Conservation (phyloP, 2,329 filamentous ascomycete species). For the Penicillium sp. region DNA sequence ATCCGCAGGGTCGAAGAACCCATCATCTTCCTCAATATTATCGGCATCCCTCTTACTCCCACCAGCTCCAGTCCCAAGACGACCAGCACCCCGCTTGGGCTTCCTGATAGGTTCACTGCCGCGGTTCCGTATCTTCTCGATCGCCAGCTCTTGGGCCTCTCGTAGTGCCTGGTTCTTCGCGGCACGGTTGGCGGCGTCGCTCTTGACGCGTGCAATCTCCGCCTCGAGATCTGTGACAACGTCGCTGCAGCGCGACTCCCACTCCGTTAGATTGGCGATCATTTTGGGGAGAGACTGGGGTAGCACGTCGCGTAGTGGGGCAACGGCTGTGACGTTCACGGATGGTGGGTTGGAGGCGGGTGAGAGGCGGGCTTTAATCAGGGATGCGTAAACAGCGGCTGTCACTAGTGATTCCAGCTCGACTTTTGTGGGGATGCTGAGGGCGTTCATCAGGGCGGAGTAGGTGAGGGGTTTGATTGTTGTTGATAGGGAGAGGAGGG, state of each 20-base stretch:
- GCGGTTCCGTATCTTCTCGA: slow-evolving; percentile 42
- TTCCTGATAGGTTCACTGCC: slow-evolving; percentile 4
- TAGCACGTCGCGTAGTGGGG: slow-evolving; percentile 81
- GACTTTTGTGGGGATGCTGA: slow-evolving; percentile 66
- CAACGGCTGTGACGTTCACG: slow-evolving; percentile 76
- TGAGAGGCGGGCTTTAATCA: slow-evolving; percentile 81
- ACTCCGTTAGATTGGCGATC: slow-evolving; percentile 67
- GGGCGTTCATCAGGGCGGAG: slow-evolving; percentile 62
- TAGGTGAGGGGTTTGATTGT: slow-evolving; percentile 72
- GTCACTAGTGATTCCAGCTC: slow-evolving; percentile 86
- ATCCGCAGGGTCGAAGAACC: slow-evolving; percentile 35
- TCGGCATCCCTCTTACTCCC: slow-evolving; percentile 46
- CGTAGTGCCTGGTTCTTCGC: slow-evolving; percentile 53
- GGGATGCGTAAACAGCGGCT: slow-evolving; percentile 79
- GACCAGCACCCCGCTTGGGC: slow-evolving; percentile 13
- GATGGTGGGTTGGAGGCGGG: slow-evolving; percentile 75
- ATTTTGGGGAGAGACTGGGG: slow-evolving; percentile 71
- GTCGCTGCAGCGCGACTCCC: slow-evolving; percentile 74
- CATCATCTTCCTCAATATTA: slow-evolving; percentile 42
- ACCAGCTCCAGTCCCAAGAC: slow-evolving; percentile 17
- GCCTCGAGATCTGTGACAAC: slow-evolving; percentile 74
- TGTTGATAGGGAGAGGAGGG: slow-evolving; percentile 77
- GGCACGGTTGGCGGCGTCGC: slow-evolving; percentile 57
- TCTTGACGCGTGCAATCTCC: slow-evolving; percentile 69
- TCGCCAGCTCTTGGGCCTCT: slow-evolving; percentile 50